A percentile compares a stretch with the other conserved stretches of the same genome.
Evolutionary conservation across 805 yeast species (phyloP).

Genomic region (Candida suzukii): DNA sequence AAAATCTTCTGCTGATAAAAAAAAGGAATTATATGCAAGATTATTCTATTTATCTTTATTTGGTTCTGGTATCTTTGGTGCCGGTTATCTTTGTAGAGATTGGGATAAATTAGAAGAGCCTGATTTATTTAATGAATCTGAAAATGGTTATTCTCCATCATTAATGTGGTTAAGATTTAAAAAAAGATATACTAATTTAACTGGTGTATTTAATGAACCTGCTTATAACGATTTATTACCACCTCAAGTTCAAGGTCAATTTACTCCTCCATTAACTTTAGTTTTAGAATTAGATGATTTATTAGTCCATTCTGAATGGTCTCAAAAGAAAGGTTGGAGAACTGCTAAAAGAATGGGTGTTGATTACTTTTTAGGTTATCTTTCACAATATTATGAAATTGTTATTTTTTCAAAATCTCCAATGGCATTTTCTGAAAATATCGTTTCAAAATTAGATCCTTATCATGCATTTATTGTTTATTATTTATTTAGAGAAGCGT

Average conservation of each 20-base stretch:
- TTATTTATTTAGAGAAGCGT: slow-evolving; percentile 85
- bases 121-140: slow-evolving; percentile 32
- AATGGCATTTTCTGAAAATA: slow-evolving; percentile 77
- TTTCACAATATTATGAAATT: slow-evolving; percentile 93
- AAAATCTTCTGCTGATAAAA: slow-evolving; percentile 64
- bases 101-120: slow-evolving; percentile 77
- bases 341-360: slow-evolving; percentile 98
- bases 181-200: slow-evolving; percentile 66
- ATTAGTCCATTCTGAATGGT: slow-evolving; percentile 88
- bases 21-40: slow-evolving; percentile 77
- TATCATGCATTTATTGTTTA: slow-evolving; percentile 83
- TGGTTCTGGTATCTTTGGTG: slow-evolving; percentile 45
- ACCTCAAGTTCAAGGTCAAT: slow-evolving; percentile 83
- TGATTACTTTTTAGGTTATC: slow-evolving; percentile 90
- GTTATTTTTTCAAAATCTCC: slow-evolving; percentile 84
- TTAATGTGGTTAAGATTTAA: slow-evolving; percentile 62
- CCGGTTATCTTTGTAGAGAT: slow-evolving; percentile 68
- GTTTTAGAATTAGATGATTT: slow-evolving; percentile 87
- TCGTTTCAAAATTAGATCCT: slow-evolving; percentile 88
- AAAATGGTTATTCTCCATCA: slow-evolving; percentile 63
- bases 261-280: slow-evolving; percentile 85
- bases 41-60: slow-evolving; percentile 57
- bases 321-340: slow-evolving; percentile 90
- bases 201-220: slow-evolving; percentile 86
- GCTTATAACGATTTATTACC: slow-evolving; percentile 90